These are phyloP conservation scores for Sideroxylon spinosum DNA, from an alignment of 179 eudicot genomes.

Conservation along the genomic window DNA sequence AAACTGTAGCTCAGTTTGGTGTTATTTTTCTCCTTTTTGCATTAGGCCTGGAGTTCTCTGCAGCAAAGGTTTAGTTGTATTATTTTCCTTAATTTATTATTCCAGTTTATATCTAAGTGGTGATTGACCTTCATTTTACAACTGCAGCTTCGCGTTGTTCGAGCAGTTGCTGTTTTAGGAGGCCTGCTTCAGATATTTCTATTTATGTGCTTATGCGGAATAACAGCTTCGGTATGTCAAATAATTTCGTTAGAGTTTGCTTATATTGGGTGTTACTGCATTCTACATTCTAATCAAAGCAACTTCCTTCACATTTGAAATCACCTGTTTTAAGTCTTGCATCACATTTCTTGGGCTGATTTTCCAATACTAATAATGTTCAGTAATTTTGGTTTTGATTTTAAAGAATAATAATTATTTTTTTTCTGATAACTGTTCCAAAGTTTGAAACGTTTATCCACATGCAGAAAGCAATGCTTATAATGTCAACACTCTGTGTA, in stretches of 20 bases:
- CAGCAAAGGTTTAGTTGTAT: conserved; percentile 49
- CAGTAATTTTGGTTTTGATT: no score
- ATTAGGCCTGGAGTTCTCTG: conserved; percentile 81
- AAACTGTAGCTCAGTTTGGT: conserved; percentile 93
- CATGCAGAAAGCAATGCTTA: background rate
- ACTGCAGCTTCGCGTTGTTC: conserved; percentile 75
- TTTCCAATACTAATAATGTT: background rate
- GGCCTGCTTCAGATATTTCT: conserved; percentile 76
- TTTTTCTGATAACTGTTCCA: no score
- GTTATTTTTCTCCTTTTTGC: conserved; percentile 95
- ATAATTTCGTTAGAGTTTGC: background rate
- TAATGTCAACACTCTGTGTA: background rate
- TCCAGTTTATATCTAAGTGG: conserved; percentile 56
- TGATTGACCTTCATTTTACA: background rate
- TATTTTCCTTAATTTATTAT: conserved; percentile 26
- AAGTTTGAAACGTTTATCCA: background rate
- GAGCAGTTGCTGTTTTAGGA: conserved; percentile 81
- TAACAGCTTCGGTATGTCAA: conserved; percentile 68
- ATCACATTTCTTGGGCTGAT: background rate
- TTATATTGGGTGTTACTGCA: background rate
- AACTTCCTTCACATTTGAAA: background rate
- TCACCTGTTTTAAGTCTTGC: background rate
- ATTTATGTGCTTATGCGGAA: conserved; percentile 77
- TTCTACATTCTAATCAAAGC: background rate
- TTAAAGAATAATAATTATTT: no score